Base-by-base conservation (phyloP, 2,329 filamentous ascomycete genomes). In the Colletotrichum brevisporum region DNA sequence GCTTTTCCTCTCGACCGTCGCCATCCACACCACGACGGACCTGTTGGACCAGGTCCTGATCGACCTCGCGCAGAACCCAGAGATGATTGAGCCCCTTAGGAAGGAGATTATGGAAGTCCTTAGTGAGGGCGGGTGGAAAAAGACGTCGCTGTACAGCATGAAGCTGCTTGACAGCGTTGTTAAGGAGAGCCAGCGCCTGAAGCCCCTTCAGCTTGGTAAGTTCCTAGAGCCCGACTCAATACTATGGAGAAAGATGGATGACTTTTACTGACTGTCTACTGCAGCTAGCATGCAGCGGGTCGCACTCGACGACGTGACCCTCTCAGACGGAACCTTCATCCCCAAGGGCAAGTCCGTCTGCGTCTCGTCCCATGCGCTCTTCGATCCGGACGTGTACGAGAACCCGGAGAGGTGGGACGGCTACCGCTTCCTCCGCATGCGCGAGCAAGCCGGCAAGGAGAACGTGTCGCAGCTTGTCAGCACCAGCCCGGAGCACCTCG, bases 1-100 rank as follows among this genome's bases (percentile, higher is more conserved):
- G 76, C 85, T 94, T 31, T 86, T 98, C 6, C 95, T 96, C 0
- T 88, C 93, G 50, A 92, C 94, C 39, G 81, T 79, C 1, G 81
- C 82, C 6, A 82, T 84, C 18, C 82, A 84, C 71, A 84, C 81
- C 5, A 83, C 83, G 0, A 78, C 79, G 1, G 79, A 82, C 48
- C 63, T 77, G 2, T 16, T 79, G 0, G 76, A 76, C 5, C 78
- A 82, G 18, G 73, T 79, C 1, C 69, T 86, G 43, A 78, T 78
- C 45, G 80, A 85, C 48, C 70, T 86, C 15, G 75, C 74, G 2
- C 74, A 75, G 2, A 73, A 83, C 48, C 80, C 80, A 0, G 80
- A 85, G 52, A 78, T 79, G 45, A 74, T 85, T 6, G 74, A 81
- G 16, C 76, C 76, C 1, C 70, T 86, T 43, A 76, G 83, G 2